phyloP scores from a whole-genome alignment of 2,329 filamentous ascomycete species.

The Peltaster fructicola region DNA sequence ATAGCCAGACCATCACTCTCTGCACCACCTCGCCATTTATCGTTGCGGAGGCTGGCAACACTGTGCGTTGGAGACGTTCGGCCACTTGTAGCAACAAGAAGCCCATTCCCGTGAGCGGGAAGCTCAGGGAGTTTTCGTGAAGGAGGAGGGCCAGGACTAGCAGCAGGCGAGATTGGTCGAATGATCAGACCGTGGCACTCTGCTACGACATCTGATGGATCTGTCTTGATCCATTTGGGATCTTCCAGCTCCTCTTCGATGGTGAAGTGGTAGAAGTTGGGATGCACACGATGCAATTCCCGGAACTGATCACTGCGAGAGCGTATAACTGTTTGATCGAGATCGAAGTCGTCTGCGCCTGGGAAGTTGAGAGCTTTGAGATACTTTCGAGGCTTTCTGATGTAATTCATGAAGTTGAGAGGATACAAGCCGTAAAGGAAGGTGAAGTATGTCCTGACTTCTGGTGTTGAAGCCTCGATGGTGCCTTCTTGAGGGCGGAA shows the following conservation, averaged over 20 bases:
- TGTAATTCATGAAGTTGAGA: slow-evolving; percentile 73
- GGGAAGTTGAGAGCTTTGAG: slow-evolving; percentile 54
- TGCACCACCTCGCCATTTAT: slow-evolving; percentile 33
- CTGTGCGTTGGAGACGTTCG: slow-evolving; percentile 14
- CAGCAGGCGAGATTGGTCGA: slow-evolving; percentile 22
- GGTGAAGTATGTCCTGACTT: slow-evolving; percentile 60
- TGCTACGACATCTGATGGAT: slow-evolving; percentile 62
- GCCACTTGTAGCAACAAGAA: slow-evolving; percentile 21
- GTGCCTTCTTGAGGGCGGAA: slow-evolving; percentile 42
- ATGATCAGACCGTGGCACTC: slow-evolving; percentile 57
- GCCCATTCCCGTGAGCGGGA: too few relatives aligned
- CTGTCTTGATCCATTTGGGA: slow-evolving; percentile 62
- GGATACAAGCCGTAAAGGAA: slow-evolving; percentile 71
- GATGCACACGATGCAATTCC: slow-evolving; percentile 55
- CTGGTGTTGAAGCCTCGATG: slow-evolving; percentile 44
- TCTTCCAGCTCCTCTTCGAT: slow-evolving; percentile 66
- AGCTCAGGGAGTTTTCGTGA: slow-evolving; percentile 27
- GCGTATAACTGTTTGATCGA: slow-evolving; percentile 61
- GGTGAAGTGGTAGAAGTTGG: slow-evolving; percentile 69
- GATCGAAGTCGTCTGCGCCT: slow-evolving; percentile 55
- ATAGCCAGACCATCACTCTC: slow-evolving; percentile 32
- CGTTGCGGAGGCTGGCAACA: slow-evolving; percentile 15
- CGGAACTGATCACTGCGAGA: slow-evolving; percentile 59
- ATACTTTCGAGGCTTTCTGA: slow-evolving; percentile 64
- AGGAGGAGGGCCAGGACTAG: slow-evolving; percentile 31